phyloP scores from a whole-genome alignment of 768 basidiomycete genomes.

The Sutorius australiensis region DNA sequence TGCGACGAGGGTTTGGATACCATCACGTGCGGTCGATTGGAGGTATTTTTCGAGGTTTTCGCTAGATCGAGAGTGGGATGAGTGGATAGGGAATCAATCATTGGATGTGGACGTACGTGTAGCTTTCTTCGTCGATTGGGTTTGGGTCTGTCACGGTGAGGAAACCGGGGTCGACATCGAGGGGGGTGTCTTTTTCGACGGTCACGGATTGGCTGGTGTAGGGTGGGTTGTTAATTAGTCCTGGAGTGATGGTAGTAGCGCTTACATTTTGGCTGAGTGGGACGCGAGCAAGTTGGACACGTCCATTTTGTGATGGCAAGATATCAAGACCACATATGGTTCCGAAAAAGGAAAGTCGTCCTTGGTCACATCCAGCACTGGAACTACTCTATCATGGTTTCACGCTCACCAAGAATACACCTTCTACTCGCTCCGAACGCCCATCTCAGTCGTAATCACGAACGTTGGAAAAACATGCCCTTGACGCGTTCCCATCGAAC shows the following conservation, averaged over 20 bases:
- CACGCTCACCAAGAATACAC: not conserved
- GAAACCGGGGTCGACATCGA: constrained; percentile 78
- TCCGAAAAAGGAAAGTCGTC: constrained; percentile 4
- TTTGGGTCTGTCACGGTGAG: constrained; percentile 86
- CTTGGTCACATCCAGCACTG: too few relatives aligned
- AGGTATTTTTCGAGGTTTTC: constrained; percentile 79
- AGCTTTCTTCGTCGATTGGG: constrained; percentile 78
- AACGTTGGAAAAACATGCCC: not conserved
- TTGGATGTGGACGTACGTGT: constrained; percentile 53
- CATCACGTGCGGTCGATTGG: constrained; percentile 71
- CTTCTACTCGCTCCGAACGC: not conserved
- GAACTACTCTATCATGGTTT: not conserved
- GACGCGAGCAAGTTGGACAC: constrained; percentile 56
- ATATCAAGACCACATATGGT: not conserved
- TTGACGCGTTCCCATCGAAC: not conserved
- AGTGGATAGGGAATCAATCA: not conserved
- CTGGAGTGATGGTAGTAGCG: not conserved
- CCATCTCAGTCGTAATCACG: not conserved
- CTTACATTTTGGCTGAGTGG: constrained; percentile 70
- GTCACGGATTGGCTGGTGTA: constrained; percentile 54
- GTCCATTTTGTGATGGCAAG: constrained; percentile 6
- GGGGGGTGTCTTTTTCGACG: constrained; percentile 76
- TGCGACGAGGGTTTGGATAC: constrained; percentile 76
- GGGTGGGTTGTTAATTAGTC: not conserved
- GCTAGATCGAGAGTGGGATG: constrained; percentile 34